Percentiles rank a stretch among this genome's conserved stretches.
These are phyloP conservation scores for Beauveria sp. DNA, from an alignment of 2,329 filamentous ascomycete genomes.

Conservation along the genomic window DNA sequence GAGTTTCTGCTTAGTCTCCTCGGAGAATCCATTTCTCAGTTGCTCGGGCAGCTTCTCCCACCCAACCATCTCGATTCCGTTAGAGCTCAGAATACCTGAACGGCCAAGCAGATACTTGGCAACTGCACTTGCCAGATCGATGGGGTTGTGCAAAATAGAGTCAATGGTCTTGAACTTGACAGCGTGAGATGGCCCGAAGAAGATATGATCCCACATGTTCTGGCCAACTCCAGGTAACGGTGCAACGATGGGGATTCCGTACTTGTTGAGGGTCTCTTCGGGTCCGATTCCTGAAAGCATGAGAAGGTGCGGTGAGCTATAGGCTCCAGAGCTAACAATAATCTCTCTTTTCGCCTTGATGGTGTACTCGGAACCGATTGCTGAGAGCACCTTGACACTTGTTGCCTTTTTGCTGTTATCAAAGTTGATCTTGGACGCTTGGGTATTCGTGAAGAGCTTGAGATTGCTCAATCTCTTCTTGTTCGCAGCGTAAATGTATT, in stretches of 20 bases:
- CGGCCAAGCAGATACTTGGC: not conserved
- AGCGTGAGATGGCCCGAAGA: constrained; percentile 10
- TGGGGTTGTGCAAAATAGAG: not conserved
- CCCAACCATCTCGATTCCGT: not conserved
- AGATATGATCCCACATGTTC: constrained; percentile 7
- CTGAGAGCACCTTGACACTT: constrained; percentile 28
- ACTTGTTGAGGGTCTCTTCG: constrained; percentile 19
- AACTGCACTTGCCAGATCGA: not conserved
- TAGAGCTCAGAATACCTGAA: not conserved
- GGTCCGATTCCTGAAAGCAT: constrained; percentile 30
- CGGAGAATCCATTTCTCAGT: not conserved
- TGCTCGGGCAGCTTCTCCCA: constrained; percentile 5
- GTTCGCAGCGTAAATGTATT: constrained; percentile 21
- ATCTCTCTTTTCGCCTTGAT: constrained; percentile 14
- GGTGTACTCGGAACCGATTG: constrained; percentile 12
- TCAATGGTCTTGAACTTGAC: constrained; percentile 4
- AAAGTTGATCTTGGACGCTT: constrained; percentile 39
- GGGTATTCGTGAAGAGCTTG: constrained; percentile 31
- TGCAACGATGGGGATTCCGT: constrained; percentile 32
- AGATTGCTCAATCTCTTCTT: constrained; percentile 22
- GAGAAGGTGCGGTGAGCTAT: constrained; percentile 30
- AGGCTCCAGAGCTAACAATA: constrained; percentile 15
- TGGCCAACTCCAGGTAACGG: not conserved
- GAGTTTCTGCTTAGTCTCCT: not conserved
- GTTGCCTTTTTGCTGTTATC: constrained; percentile 30